Evolutionary conservation across 2,329 filamentous ascomycete species (phyloP), one percentile per base, ranked within the genome.

Genomic region (Aspergillus persii): DNA sequence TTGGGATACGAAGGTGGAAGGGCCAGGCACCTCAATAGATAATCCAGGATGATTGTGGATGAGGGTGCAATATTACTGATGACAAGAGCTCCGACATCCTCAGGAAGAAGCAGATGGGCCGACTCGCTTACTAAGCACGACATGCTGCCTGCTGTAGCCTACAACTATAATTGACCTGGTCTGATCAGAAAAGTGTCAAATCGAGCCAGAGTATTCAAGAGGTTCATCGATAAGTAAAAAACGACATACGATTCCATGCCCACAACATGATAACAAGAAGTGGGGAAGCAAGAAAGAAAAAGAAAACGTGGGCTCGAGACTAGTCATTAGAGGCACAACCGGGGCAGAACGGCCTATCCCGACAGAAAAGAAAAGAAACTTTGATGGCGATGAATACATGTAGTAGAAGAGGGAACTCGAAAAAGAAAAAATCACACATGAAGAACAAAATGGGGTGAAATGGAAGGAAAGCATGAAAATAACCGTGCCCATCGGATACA

Each of bases 401-500:
- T 27, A 26, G 12, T 47, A 8, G 6, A 47, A 27, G 44, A 26
- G 11, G 36, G n/a, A 27, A 4, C 44, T 47, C 18, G 44, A 27
- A 26, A 47, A 23, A 47, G 26, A n/a, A 23, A 23, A 23, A 23
- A 9, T 47, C 8, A 11, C 26, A 27, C 44, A 47, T 23, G 44
- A 26, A 27, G 23, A 27, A 27, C 3, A 23, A 47, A 23, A 47
- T 23, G 26, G 8, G 44, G 27, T 47, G 23, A 15, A 27, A 26
- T 26, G 27, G 23, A 58, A 51, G 54, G 41, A 55, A 56, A 49
- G 49, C 56, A 58, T 41, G 41, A 50, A 48, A 33, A 50, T 51
- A 51, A 57, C 30, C 44, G 48, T 50, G 54, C 15, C 12, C 31
- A 47, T 46, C 30, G 53, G 44, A 27, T 57, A 58, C 44, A 57